Conservation (phyloP, 78 protist species). For the Ministeria vibrans region DNA sequence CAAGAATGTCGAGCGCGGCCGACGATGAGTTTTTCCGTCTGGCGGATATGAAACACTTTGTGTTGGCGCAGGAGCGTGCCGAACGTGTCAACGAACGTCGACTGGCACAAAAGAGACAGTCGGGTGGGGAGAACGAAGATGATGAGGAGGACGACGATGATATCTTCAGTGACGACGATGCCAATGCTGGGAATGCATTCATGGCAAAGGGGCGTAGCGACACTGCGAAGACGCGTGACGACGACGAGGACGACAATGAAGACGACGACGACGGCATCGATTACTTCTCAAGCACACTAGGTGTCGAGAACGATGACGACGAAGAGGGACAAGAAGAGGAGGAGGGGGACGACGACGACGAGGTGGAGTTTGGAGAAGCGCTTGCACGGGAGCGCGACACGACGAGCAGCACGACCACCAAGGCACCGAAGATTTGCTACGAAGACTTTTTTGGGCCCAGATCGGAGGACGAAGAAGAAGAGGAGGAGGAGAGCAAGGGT, state of each 20-base stretch:
- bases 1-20: not conserved
- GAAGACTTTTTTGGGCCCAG: no score
- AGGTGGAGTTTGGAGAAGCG: not conserved
- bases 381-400: not conserved
- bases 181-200: no score
- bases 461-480: not conserved
- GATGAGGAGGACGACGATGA: not conserved
- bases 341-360: constrained; percentile 1
- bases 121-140: not conserved
- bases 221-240: no score
- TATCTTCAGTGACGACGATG: no score
- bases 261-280: not conserved
- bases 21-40: not conserved
- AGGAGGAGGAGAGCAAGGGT: not conserved
- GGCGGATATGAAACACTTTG: not conserved
- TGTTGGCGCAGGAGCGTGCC: not conserved
- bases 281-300: not conserved
- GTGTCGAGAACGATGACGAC: not conserved
- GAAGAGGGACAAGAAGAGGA: not conserved
- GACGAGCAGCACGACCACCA: not conserved
- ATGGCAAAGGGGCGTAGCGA: no score
- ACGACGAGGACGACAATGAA: not conserved
- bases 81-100: not conserved
- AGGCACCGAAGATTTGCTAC: not conserved
- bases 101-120: not conserved